Evolutionary conservation across 345 rosid genomes (phyloP), one percentile per base, ranked within the genome.

Genomic region (Sisymbrium irio): DNA sequence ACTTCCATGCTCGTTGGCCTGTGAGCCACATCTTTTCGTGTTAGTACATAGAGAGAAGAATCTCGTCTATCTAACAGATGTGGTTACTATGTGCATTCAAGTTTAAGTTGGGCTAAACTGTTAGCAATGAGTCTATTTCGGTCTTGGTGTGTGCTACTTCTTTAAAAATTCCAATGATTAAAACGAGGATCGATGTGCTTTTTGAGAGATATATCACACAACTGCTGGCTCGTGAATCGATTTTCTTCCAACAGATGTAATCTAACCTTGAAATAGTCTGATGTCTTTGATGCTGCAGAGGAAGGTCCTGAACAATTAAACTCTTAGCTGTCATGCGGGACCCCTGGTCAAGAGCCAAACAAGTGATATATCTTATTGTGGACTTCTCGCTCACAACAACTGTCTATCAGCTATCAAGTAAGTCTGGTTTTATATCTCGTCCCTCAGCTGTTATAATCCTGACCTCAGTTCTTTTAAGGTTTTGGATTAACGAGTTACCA

Each of bases 321-420:
- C 42, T 80, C n/a, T 59, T 80, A 80, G 86, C 80, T 73, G 64
- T 70, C 55, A 79, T 20, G 55, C 67, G 4, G 73, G 81, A 66
- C 39, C 78, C 32, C 57, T 78, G 69, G 73, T 86, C 65, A 80
- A 76, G 68, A 80, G 63, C 79, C 53, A 46, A 36, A 45, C 77
- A 51, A 84, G 71, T 60, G 83, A 82, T 70, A 36, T 82, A 77
- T 76, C 80, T 37, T 77, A 80, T 83, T 82, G 80, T 79, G 51
- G 35, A 50, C 61, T 76, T 67, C 71, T 54, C 51, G 50, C 70
- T 70, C 57, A 65, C 79, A 64, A 32, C 68, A 57, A 57, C 15
- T n/a, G 20, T 56, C 22, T 32, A 51, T 54, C 63, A 72, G 69
- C 58, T 62, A 69, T 41, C 44, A 33, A 62, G 79, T 76, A 76